These are phyloP conservation scores for Venturia asperata DNA, from an alignment of 2,329 filamentous ascomycete species.

Conservation along the genomic window DNA sequence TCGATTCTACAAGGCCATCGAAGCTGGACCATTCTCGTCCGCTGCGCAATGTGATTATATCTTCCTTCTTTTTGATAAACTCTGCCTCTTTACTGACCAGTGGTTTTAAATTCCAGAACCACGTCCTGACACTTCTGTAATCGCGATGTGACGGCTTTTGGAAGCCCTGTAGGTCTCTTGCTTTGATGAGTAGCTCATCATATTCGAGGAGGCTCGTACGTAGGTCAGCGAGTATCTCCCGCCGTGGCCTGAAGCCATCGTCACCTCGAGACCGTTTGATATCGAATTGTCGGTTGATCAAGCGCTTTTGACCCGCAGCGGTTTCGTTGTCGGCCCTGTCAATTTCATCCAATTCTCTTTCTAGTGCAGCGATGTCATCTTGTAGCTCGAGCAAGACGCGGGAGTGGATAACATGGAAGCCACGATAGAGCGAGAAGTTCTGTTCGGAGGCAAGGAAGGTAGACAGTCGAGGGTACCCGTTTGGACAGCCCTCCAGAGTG, in stretches of 20 bases:
- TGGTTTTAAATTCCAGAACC: conserved; percentile 32
- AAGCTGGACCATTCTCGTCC: conserved; percentile 38
- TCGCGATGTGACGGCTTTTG: conserved; percentile 36
- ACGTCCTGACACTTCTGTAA: conserved; percentile 34
- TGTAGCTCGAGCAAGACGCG: conserved; percentile 35
- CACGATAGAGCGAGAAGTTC: conserved; percentile 36
- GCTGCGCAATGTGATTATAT: conserved; percentile 33
- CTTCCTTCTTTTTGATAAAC: conserved; percentile 36
- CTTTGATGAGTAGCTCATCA: conserved; percentile 35
- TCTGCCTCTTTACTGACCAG: conserved; percentile 32
- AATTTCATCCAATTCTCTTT: conserved; percentile 31
- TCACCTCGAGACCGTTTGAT: conserved; percentile 20
- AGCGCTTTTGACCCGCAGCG: conserved; percentile 13
- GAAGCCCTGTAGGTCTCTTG: conserved; percentile 31
- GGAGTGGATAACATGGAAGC: conserved; percentile 35
- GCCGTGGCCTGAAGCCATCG: conserved; percentile 21
- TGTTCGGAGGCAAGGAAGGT: conserved; percentile 35
- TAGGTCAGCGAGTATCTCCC: conserved; percentile 24
- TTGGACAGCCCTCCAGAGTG: conserved; percentile 32
- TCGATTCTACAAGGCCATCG: conserved; percentile 34
- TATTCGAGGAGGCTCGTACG: conserved; percentile 21
- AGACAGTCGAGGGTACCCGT: conserved; percentile 35
- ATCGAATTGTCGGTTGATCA: conserved; percentile 20
- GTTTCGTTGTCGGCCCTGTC: conserved; percentile 23
- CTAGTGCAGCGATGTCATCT: conserved; percentile 33